Conservation (phyloP, 495 filamentous ascomycete species). For the Neurospora sp. region DNA sequence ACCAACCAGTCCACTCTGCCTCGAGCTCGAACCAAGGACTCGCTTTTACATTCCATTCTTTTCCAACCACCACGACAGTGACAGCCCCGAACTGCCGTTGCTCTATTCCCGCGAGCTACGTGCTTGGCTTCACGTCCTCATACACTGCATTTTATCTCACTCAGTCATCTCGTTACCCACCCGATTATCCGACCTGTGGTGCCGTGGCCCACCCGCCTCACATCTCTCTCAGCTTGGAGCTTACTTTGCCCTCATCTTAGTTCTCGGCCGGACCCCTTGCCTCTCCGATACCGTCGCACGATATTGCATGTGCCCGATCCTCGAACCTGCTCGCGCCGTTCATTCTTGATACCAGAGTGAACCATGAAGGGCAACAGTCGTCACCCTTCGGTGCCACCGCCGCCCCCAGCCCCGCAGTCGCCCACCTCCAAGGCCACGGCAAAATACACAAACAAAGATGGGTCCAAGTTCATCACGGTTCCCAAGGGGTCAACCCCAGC, state of each 20-base stretch:
- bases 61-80: neutral
- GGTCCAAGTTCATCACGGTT: slow-evolving; percentile 57
- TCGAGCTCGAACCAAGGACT: neutral
- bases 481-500: slow-evolving; percentile 44
- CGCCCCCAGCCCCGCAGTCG: slow-evolving; percentile 24
- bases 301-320: neutral
- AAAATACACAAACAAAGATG: slow-evolving; percentile 57
- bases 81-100: neutral
- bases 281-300: neutral
- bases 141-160: neutral
- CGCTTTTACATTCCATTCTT: neutral
- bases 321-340: neutral
- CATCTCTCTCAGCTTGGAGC: neutral
- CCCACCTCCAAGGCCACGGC: slow-evolving; percentile 37
- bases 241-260: neutral
- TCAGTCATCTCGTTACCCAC: neutral
- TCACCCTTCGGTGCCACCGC: slow-evolving; percentile 29
- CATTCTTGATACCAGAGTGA: slow-evolving; percentile 2
- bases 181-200: neutral
- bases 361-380: slow-evolving; percentile 44
- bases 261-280: neutral
- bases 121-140: neutral
- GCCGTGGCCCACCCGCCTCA: neutral
- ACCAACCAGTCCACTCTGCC: neutral
- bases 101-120: neutral